Evolutionary conservation across 164 flowering plant genomes (phyloP), one percentile per base, ranked within the genome.

Genomic region (Buxus sempervirens): DNA sequence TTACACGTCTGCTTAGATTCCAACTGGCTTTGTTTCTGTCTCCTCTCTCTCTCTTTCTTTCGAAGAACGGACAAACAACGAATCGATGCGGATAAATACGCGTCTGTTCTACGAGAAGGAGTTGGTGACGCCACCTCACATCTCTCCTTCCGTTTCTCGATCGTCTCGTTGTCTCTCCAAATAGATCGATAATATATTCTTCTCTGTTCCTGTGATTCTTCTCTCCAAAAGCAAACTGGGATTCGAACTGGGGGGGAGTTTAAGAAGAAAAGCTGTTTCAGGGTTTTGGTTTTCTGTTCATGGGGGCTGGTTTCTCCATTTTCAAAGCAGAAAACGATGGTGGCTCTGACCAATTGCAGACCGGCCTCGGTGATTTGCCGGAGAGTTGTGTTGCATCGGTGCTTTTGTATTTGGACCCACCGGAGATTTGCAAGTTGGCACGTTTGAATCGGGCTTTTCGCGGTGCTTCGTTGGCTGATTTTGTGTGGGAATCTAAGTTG

Each of bases 401-500:
- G 54, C 72, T 90, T 14, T 64, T 60, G 58, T 66, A 89, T 69
- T 70, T 92, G 51, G 84, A 81, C 68, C 96, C 99, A 0, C 72
- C 74, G 1, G 85, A 92, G 73, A 92, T 95, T 48, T 95, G 97
- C 70, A 78, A 64, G 18, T 70, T 90, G 60, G 93, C 96, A 3
- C 58, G 64, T 38, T 66, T 95, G 61, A 95, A 82, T 72, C 81
- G 88, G 58, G 82, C 91, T 22, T 92, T 90, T 76, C 81, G 89
- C 23, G 88, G 82, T 1, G 97, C 97, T 53, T 83, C 97, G 4
- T 81, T 81, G 19, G 96, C 99, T 26, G 99, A 95, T 80, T 86
- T 88, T 59, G 87, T 95, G 0, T 92, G 97, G 99, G 94, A 92
- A 23, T 81, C 89, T 1, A 92, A 92, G 71, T 67, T 92, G 73